Base-by-base conservation (phyloP, 164 flowering plant species). In the Magnolia changhungtana region DNA sequence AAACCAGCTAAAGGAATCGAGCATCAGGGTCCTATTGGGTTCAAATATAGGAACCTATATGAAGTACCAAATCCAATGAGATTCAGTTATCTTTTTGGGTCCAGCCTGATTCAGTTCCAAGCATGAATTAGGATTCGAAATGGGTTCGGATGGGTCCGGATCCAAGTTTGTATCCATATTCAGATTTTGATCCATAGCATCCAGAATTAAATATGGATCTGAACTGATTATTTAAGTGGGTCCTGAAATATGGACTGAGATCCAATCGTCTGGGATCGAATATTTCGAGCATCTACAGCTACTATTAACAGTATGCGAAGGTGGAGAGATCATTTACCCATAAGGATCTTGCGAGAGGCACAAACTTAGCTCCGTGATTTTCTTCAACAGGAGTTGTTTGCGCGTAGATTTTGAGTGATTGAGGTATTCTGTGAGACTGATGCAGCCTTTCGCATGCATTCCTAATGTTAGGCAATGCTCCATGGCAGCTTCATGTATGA, bases 321-420 rank as follows among this genome's bases (percentile, higher is more conserved):
- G 8, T 16, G 8, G 21, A 27, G 9, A 37, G 71, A 72, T 31
- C 5, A 31, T 49, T 77, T 77, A 77, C 79, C 79, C 79, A 6
- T 27, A 52, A 20, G 23, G 24, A 13, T 78, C 67, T 18, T 52
- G 61, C 4, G 80, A 55, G 29, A 78, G 80, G 27, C 0, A 21
- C 8, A 67, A 19, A 6, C 72, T 14, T 7, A 20, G 16, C 4
- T 14, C 49, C 10, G 65, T 16, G 20, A 78, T 59, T 21, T 8
- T 58, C 8, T 0, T 13, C 71, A 78, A 13, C 45, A 78, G 73
- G 0, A 9, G 0, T 8, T 14, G 4, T 72, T 29, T 77, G 49
- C 23, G 23, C 10, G 66, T 71, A 0, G 31, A 45, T 19, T 8
- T 59, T 3, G 64, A 73, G 68, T 21, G 3, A 5, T 67, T 67